phyloP scores from a whole-genome alignment of 192 early-diverging fungal genomes.

The Umbelopsis sp. region DNA sequence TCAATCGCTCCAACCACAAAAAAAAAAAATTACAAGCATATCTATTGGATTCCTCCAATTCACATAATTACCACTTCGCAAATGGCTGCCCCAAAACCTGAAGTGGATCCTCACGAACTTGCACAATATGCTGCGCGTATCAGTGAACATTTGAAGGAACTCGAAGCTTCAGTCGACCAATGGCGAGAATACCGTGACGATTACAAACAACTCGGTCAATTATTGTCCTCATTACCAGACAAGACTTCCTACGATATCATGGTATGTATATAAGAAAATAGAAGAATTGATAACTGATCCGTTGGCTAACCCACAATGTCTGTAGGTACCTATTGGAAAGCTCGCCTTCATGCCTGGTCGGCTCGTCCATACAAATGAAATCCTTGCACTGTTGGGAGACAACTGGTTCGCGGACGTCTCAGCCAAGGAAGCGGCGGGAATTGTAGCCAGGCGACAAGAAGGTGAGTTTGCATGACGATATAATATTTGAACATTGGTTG shows the following conservation, averaged over 20 bases:
- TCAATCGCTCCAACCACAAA: too few relatives aligned
- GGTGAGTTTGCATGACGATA: constrained; percentile 45
- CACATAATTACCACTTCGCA: background rate
- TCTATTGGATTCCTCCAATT: background rate
- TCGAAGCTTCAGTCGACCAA: constrained; percentile 27
- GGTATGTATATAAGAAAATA: constrained; percentile 34
- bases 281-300: too few relatives aligned
- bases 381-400: constrained; percentile 85
- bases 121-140: background rate
- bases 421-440: constrained; percentile 69
- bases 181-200: constrained; percentile 63
- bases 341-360: constrained; percentile 87
- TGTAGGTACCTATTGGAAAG: constrained; percentile 79
- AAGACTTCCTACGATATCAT: constrained; percentile 51
- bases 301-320: background rate
- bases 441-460: constrained; percentile 69
- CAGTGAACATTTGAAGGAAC: background rate
- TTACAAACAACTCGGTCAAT: constrained; percentile 51
- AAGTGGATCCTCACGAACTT: constrained; percentile 11
- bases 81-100: background rate
- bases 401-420: constrained; percentile 91
- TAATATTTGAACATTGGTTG: background rate
- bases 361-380: constrained; percentile 91
- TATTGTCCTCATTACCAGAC: constrained; percentile 48
- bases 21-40: background rate